Evolutionary conservation across 257 asterid species (phyloP).

Genomic region (Nicotiana obtusifolia): DNA sequence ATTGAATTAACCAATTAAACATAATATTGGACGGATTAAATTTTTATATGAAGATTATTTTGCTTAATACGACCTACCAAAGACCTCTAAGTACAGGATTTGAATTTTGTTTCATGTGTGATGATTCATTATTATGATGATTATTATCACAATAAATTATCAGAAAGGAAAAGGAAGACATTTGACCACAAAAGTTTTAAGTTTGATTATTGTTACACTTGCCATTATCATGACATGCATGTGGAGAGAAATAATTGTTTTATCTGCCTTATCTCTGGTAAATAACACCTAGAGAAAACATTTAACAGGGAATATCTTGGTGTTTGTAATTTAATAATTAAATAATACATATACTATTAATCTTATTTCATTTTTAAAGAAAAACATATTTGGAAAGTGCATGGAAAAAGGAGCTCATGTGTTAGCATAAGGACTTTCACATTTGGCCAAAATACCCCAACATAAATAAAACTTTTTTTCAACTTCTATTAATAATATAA

Average conservation of each 20-base stretch:
- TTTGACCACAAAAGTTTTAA: not conserved
- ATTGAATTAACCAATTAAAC: no score
- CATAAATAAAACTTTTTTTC: not conserved
- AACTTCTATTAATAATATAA: not conserved
- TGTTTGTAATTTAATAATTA: conserved; percentile 2
- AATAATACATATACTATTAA: not conserved
- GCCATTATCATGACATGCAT: conserved; percentile 6
- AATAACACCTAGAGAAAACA: conserved; percentile 36
- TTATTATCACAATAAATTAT: not conserved
- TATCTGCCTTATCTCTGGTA: conserved; percentile 22
- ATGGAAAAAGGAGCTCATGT: not conserved
- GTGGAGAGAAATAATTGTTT: conserved; percentile 13
- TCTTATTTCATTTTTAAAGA: not conserved
- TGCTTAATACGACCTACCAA: no score
- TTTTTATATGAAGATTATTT: no score
- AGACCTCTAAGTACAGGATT: not conserved
- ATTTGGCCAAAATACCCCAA: not conserved
- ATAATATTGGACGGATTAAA: no score
- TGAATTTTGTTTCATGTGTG: not conserved
- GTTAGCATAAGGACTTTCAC: not conserved
- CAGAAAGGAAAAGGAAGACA: not conserved
- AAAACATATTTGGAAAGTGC: not conserved
- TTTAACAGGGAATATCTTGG: conserved; percentile 27
- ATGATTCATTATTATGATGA: not conserved
- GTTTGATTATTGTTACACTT: not conserved